These are phyloP conservation scores for Coniochaeta pulveracea DNA, from an alignment of 2,329 filamentous ascomycete species.

Conservation along the genomic window DNA sequence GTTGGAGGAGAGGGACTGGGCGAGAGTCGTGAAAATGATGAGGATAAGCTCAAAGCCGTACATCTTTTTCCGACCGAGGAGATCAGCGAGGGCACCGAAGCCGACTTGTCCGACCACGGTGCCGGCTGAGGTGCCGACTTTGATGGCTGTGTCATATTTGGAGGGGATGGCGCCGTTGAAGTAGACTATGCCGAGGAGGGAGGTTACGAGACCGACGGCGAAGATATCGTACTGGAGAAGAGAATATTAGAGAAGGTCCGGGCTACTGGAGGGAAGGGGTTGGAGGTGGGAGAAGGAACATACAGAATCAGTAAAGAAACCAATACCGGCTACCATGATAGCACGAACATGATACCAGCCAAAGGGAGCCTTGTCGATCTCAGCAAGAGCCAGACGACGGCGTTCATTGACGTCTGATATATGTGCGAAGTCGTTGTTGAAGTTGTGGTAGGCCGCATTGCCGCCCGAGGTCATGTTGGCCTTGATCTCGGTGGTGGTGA, in stretches of 20 bases:
- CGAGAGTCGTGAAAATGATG: slow-evolving; percentile 60
- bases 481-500: too few species aligned
- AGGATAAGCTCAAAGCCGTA: slow-evolving; percentile 68
- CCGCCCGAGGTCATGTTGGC: slow-evolving; percentile 53
- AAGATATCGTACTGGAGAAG: slow-evolving; percentile 57
- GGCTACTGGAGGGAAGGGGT: too few species aligned
- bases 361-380: slow-evolving; percentile 71
- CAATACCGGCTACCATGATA: slow-evolving; percentile 65
- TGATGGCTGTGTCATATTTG: slow-evolving; percentile 60
- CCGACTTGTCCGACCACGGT: slow-evolving; percentile 68
- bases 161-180: slow-evolving; percentile 55
- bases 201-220: slow-evolving; percentile 63
- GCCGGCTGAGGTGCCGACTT: slow-evolving; percentile 69
- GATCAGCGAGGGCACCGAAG: slow-evolving; percentile 70
- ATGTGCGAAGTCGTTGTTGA: slow-evolving; percentile 39
- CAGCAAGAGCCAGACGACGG: slow-evolving; percentile 62
- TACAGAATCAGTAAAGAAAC: slow-evolving; percentile 54
- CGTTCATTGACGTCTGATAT: slow-evolving; percentile 65
- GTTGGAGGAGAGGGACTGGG: slow-evolving; percentile 50
- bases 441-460: slow-evolving; percentile 63
- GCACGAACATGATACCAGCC: slow-evolving; percentile 67
- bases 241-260: neutral
- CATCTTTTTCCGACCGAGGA: slow-evolving; percentile 68
- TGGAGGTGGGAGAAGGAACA: too few species aligned
- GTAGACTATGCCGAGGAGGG: slow-evolving; percentile 65